Percentiles rank a stretch among this genome's conserved stretches.
Evolutionary conservation across 306 rosid genomes (phyloP).

Genomic region (Lablab purpureus): DNA sequence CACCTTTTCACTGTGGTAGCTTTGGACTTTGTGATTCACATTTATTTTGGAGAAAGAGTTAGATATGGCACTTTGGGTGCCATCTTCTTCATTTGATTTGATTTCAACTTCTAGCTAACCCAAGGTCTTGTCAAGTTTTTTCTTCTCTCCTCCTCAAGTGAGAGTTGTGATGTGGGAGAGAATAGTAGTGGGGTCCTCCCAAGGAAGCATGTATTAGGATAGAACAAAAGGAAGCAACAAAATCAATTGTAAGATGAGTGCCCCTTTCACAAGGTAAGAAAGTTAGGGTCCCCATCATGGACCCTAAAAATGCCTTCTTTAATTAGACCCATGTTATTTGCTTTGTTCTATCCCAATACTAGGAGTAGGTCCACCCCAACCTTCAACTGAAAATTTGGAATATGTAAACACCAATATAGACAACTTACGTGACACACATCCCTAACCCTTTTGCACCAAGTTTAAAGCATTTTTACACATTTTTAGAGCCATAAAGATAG

Average conservation of each 20-base stretch:
- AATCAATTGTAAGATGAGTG: constrained; percentile 68
- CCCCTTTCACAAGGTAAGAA: constrained; percentile 70
- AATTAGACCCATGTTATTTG: constrained; percentile 62
- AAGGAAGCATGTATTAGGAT: constrained; percentile 44
- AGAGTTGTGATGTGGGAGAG: constrained; percentile 52
- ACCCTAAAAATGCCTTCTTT: constrained; percentile 54
- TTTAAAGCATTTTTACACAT: constrained; percentile 38
- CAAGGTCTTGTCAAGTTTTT: constrained; percentile 49
- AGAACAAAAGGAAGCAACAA: constrained; percentile 64
- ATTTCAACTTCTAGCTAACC: constrained; percentile 46
- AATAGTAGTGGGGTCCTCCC: constrained; percentile 51
- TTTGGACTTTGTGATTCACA: constrained; percentile 55
- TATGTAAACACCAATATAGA: constrained; percentile 57
- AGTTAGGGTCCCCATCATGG: constrained; percentile 68
- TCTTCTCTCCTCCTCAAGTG: constrained; percentile 21
- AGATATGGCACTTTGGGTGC: constrained; percentile 49
- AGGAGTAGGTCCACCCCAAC: constrained; percentile 34
- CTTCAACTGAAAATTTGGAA: constrained; percentile 58
- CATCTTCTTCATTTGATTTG: constrained; percentile 10
- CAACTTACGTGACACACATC: constrained; percentile 52
- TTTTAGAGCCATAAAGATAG: constrained; percentile 38
- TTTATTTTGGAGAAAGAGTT: constrained; percentile 31
- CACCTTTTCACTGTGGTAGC: constrained; percentile 36
- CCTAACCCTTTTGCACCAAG: constrained; percentile 47
- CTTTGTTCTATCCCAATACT: constrained; percentile 55